Conservation (phyloP, 177 flowering plant genomes). For the Vitis hybrid region DNA sequence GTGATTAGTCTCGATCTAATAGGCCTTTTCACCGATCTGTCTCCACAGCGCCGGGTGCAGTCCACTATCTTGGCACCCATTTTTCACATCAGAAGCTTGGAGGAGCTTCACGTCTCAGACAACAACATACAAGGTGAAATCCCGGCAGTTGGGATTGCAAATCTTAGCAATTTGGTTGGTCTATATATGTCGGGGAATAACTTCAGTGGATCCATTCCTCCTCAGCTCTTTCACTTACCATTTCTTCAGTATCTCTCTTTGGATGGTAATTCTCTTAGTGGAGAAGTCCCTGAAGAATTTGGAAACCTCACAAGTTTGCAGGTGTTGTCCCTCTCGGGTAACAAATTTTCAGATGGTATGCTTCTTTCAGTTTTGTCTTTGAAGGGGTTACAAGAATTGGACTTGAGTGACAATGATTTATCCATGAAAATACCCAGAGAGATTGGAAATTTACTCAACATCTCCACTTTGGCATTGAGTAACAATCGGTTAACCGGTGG, state of each 20-base stretch:
- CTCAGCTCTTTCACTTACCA: constrained; percentile 29
- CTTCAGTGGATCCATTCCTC: constrained; percentile 42
- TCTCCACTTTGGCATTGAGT: constrained; percentile 36
- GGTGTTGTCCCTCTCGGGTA: constrained; percentile 26
- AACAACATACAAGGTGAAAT: constrained; percentile 24
- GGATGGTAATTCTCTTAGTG: constrained; percentile 28
- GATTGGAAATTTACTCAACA: constrained; percentile 39
- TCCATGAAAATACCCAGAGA: constrained; percentile 34
- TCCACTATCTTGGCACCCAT: constrained; percentile 24
- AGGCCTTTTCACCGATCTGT: constrained; percentile 7
- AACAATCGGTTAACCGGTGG: constrained; percentile 38
- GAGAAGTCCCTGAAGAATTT: constrained; percentile 32
- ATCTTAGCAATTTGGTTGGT: constrained; percentile 31
- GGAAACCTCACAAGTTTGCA: constrained; percentile 33
- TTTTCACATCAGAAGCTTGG: constrained; percentile 25
- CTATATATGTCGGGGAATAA: constrained; percentile 36
- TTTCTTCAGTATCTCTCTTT: constrained; percentile 36
- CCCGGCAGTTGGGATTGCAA: constrained; percentile 24
- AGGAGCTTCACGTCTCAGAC: constrained; percentile 25
- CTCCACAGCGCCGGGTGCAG: background rate
- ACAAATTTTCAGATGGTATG: constrained; percentile 36
- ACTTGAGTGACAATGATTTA: constrained; percentile 37
- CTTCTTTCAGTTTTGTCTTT: constrained; percentile 28
- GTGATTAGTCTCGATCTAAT: constrained; percentile 32
- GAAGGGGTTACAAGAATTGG: constrained; percentile 26